A percentile compares a stretch with the other conserved stretches of the same genome.
Evolutionary conservation across 2,329 filamentous ascomycete species (phyloP).

Genomic region (Epichloe hybrida): DNA sequence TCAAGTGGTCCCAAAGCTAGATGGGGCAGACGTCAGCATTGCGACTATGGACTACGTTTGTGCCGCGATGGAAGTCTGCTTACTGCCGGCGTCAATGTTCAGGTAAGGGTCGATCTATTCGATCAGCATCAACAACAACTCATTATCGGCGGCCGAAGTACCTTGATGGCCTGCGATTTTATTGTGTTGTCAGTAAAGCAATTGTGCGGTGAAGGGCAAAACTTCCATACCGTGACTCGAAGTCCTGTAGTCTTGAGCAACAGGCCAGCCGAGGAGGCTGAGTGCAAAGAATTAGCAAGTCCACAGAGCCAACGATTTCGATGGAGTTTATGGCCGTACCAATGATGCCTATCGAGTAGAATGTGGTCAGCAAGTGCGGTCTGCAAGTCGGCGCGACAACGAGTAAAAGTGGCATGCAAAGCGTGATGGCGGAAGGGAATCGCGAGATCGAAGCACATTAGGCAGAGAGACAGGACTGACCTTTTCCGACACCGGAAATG

Average conservation of each 20-base stretch:
- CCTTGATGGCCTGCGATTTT: not conserved
- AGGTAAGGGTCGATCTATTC: constrained; percentile 34
- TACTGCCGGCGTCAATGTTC: constrained; percentile 22
- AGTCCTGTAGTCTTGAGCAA: constrained; percentile 17
- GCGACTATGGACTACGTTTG: not conserved
- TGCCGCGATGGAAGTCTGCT: not conserved
- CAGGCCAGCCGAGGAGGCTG: constrained; percentile 57
- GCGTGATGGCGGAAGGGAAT: not conserved
- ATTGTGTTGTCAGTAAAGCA: not conserved
- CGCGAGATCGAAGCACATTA: not conserved
- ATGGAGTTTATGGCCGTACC: not conserved
- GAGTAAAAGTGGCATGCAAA: not conserved
- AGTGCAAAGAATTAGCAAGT: not conserved
- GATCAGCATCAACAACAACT: not conserved
- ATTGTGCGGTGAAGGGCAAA: not conserved
- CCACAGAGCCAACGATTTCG: not conserved
- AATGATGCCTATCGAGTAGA: constrained; percentile 2
- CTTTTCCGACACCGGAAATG: constrained; percentile 46
- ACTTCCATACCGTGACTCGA: constrained; percentile 9
- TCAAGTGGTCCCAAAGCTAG: constrained; percentile 17
- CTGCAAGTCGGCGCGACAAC: not conserved
- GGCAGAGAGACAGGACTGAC: constrained; percentile 22
- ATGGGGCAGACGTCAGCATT: not conserved
- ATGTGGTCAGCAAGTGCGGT: not conserved
- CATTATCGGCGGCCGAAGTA: not conserved